A percentile compares a stretch with the other conserved stretches of the same genome.
Evolutionary conservation across 2,329 filamentous ascomycete genomes (phyloP).

Genomic region (Diaporthe sp.): DNA sequence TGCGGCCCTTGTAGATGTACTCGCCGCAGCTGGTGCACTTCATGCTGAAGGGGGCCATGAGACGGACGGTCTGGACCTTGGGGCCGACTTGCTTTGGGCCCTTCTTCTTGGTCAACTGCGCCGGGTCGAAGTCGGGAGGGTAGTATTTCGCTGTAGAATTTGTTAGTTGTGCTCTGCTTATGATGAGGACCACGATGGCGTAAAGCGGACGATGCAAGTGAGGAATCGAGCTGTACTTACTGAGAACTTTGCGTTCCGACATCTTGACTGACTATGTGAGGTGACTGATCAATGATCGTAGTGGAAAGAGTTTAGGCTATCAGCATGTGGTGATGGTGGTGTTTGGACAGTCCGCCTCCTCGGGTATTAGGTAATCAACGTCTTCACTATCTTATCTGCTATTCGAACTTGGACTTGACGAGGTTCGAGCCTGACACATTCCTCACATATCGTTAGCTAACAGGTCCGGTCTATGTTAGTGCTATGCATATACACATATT

Average conservation of each 20-base stretch:
- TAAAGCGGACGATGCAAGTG: neutral
- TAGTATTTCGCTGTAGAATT: constrained; percentile 62
- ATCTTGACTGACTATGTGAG: constrained; percentile 57
- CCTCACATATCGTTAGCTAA: neutral
- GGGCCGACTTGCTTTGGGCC: constrained; percentile 81
- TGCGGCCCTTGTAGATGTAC: constrained; percentile 90
- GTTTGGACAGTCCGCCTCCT: neutral
- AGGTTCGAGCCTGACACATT: neutral
- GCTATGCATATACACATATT: rapidly evolving
- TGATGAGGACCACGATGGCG: neutral
- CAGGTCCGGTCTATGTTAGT: neutral
- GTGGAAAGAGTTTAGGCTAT: too few relatives aligned
- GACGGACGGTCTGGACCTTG: constrained; percentile 85
- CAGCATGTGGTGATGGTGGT: neutral
- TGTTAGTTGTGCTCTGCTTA: constrained; percentile 43
- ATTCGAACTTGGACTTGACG: neutral
- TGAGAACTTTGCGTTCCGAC: constrained; percentile 88
- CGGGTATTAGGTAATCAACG: constrained; percentile 19
- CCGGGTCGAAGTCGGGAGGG: constrained; percentile 90
- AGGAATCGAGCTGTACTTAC: constrained; percentile 39
- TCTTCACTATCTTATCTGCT: neutral
- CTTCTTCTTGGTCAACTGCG: constrained; percentile 77
- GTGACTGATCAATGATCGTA: neutral
- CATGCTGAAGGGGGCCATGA: constrained; percentile 92
- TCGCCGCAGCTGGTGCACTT: constrained; percentile 75